Conservation (phyloP, 352 stramenopile genomes). For the Phytophthora tentaculata region DNA sequence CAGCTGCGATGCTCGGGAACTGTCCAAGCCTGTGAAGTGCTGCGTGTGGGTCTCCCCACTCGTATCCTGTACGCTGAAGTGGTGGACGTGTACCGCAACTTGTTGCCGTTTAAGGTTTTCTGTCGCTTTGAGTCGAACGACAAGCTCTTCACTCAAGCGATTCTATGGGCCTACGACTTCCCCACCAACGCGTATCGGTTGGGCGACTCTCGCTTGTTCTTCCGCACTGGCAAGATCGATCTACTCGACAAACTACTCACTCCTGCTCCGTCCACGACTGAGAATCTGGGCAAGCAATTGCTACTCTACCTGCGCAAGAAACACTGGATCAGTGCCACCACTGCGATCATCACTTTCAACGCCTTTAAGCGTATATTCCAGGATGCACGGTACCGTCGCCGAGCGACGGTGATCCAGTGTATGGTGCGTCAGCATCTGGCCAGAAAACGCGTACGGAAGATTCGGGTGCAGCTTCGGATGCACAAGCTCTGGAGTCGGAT, state of each 20-base stretch:
- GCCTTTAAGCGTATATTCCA: conserved; percentile 74
- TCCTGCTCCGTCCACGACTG: conserved; percentile 42
- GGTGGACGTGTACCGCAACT: conserved; percentile 79
- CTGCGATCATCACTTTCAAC: conserved; percentile 77
- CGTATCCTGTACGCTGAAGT: conserved; percentile 89
- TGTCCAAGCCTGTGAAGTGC: conserved; percentile 82
- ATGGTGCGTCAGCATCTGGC: conserved; percentile 77
- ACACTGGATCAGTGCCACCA: conserved; percentile 75
- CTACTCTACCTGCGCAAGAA: conserved; percentile 78
- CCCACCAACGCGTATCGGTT: conserved; percentile 78
- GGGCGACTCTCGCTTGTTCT: conserved; percentile 84
- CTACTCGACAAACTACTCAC: conserved; percentile 80
- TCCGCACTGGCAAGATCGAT: conserved; percentile 88
- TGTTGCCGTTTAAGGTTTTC: conserved; percentile 71
- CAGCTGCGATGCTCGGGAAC: conserved; percentile 77
- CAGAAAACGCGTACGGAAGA: conserved; percentile 67
- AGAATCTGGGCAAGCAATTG: conserved; percentile 44
- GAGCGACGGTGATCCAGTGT: conserved; percentile 82
- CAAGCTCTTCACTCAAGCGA: conserved; percentile 86
- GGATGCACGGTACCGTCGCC: conserved; percentile 71
- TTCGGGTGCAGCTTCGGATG: conserved; percentile 68
- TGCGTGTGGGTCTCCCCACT: conserved; percentile 82
- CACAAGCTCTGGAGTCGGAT: conserved; percentile 70
- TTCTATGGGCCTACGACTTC: conserved; percentile 82
- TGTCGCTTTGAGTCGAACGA: conserved; percentile 83